Evolutionary conservation across 208 protist genomes (phyloP).

Genomic region (Tritrichomonas foetus): DNA sequence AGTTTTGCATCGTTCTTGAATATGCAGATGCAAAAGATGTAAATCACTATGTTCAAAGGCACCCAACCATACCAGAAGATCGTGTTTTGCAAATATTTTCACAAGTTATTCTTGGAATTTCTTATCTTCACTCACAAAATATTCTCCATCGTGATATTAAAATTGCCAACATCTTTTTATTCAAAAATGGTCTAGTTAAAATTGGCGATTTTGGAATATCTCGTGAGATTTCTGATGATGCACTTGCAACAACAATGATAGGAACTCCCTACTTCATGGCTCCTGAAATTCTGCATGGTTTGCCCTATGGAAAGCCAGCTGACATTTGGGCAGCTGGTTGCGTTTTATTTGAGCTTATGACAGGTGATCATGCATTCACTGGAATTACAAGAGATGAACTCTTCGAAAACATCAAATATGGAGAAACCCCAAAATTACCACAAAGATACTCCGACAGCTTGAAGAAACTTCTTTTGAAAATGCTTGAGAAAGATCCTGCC

Average conservation of each 20-base stretch:
- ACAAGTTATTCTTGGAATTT: neutral
- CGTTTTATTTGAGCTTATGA: constrained; percentile 17
- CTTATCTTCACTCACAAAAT: neutral
- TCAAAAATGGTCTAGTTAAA: too few species aligned
- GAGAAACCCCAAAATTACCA: neutral
- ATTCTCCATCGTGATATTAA: neutral
- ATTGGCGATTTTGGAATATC: constrained; percentile 32
- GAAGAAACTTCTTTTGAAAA: neutral
- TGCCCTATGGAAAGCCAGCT: neutral
- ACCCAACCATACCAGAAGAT: neutral
- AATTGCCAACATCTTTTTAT: neutral
- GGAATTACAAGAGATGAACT: neutral
- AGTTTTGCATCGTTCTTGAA: neutral
- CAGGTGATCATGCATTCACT: neutral
- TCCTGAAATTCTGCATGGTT: neutral
- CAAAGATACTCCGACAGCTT: neutral
- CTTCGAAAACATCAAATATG: neutral
- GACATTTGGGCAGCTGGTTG: neutral
- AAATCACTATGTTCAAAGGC: neutral
- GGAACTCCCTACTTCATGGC: neutral
- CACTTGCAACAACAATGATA: neutral
- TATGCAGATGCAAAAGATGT: neutral
- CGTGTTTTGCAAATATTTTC: neutral
- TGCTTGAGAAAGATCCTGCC: neutral
- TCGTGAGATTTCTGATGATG: neutral